phyloP scores from a whole-genome alignment of 768 basidiomycete species.

The Lactifluus hygrophoroides region DNA sequence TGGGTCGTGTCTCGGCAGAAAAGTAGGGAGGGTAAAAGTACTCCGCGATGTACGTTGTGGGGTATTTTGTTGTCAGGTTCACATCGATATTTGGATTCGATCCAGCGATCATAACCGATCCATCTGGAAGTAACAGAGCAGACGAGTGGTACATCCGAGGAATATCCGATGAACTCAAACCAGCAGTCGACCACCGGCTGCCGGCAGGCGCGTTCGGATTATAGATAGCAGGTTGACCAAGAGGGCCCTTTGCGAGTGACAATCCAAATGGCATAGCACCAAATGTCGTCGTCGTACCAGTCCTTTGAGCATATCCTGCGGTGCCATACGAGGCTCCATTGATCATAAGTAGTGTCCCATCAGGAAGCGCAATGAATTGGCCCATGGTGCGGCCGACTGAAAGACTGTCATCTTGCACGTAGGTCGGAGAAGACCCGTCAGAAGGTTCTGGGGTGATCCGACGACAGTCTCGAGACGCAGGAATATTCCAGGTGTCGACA shows the following conservation, averaged over 20 bases:
- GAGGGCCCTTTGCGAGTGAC: conserved; percentile 73
- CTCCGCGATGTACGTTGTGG: conserved; percentile 75
- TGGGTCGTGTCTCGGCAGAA: conserved; percentile 56
- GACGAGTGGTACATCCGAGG: conserved; percentile 87
- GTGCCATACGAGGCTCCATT: conserved; percentile 85
- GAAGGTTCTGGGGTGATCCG: conserved; percentile 79
- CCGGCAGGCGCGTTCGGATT: conserved; percentile 67
- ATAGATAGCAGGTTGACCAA: conserved; percentile 75
- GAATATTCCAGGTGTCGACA: conserved; percentile 65
- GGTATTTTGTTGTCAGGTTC: conserved; percentile 46
- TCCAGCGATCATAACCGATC: conserved; percentile 80
- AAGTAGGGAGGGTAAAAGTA: conserved; percentile 92
- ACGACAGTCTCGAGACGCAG: conserved; percentile 66
- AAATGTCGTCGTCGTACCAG: conserved; percentile 28
- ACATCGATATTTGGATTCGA: conserved; percentile 91
- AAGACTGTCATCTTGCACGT: conserved; percentile 69
- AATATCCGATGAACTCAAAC: conserved; percentile 52
- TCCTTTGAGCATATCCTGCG: conserved; percentile 66
- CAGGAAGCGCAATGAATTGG: conserved; percentile 77
- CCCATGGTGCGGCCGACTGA: conserved; percentile 80
- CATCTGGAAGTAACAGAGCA: conserved; percentile 83
- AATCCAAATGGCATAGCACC: conserved; percentile 58
- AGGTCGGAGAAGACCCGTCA: conserved; percentile 51
- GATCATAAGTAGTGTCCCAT: conserved; percentile 67
- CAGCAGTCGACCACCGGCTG: conserved; percentile 61